Percentiles rank a stretch among this genome's conserved stretches.
Conservation (phyloP, 345 rosid species). For the Syzygium grande region DNA sequence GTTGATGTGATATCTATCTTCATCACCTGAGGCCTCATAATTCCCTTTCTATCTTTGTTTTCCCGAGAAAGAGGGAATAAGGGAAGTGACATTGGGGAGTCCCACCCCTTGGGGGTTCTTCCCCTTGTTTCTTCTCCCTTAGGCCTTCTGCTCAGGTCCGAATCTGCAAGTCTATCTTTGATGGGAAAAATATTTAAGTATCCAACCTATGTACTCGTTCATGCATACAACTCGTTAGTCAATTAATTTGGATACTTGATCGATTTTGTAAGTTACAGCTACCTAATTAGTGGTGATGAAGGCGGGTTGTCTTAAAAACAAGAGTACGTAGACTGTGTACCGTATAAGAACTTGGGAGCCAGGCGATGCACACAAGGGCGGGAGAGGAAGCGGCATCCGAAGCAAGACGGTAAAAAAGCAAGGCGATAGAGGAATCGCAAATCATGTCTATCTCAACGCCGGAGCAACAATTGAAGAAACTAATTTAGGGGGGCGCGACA, state of each 20-base stretch:
- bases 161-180: background rate
- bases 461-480: background rate
- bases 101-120: too few relatives aligned
- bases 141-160: too few relatives aligned
- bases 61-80: too few relatives aligned
- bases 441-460: background rate
- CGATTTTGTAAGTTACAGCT: background rate
- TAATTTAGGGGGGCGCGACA: background rate
- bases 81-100: too few relatives aligned
- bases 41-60: too few relatives aligned
- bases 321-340: background rate
- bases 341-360: background rate
- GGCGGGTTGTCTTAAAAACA: background rate
- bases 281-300: background rate
- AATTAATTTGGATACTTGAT: background rate
- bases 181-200: background rate
- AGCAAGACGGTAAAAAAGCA: background rate
- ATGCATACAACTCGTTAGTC: background rate
- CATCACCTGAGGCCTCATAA: too few relatives aligned
- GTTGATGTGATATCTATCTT: too few relatives aligned
- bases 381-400: background rate
- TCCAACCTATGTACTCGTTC: background rate
- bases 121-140: too few relatives aligned
- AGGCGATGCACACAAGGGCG: background rate
- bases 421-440: background rate